These are phyloP conservation scores for Hyparrhenia diplandra DNA, from an alignment of 176 grass and related monocot species.

Conservation along the genomic window DNA sequence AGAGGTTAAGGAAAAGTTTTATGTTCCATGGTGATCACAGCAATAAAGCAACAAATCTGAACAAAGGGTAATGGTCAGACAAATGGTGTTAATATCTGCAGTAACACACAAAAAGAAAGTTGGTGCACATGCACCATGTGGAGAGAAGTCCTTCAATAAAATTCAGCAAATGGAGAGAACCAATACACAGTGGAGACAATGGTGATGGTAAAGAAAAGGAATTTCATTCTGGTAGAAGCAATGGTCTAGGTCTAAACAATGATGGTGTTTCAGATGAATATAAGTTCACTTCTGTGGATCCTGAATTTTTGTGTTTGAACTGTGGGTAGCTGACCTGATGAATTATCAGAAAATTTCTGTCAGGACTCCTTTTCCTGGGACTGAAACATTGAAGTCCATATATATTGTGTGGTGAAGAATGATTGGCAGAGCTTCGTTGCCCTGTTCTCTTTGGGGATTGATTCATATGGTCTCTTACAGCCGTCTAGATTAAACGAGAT, in stretches of 20 bases:
- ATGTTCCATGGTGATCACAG: slow-evolving; percentile 18
- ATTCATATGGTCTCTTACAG: no score
- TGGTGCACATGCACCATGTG: background rate
- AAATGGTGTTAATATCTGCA: no score
- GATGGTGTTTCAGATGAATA: slow-evolving; percentile 19
- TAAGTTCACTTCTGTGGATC: slow-evolving; percentile 26
- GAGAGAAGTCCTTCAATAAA: slow-evolving; percentile 22
- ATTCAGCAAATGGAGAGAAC: slow-evolving; percentile 21
- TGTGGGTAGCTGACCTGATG: no score
- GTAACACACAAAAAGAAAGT: no score
- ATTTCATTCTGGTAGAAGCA: background rate
- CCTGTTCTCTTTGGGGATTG: no score
- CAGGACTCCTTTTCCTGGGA: no score
- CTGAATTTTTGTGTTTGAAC: slow-evolving; percentile 36
- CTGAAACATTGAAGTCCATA: no score
- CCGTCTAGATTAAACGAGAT: no score
- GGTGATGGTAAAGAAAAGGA: slow-evolving; percentile 30
- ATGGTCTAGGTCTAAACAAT: background rate
- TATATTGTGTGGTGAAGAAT: no score
- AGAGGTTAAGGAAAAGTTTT: slow-evolving; percentile 43
- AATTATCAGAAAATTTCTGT: no score
- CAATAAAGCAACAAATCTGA: background rate
- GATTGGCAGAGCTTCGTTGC: no score
- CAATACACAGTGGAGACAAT: background rate
- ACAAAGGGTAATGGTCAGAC: background rate